A percentile compares a stretch with the other conserved stretches of the same genome.
Evolutionary conservation across 805 yeast species (phyloP).

Genomic region (Schizosaccharomyces pombe): DNA sequence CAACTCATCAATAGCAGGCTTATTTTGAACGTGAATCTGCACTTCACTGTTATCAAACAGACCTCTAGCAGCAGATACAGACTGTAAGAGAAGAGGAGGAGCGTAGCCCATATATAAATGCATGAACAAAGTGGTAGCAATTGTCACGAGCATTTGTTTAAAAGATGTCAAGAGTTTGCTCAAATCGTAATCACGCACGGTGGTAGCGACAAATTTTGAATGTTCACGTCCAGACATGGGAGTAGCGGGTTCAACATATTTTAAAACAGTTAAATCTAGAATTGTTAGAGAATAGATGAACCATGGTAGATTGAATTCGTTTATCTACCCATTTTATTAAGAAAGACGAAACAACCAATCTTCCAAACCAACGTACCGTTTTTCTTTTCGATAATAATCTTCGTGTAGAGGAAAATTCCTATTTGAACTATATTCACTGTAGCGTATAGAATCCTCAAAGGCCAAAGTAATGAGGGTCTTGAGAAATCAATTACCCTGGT

Average conservation of each 20-base stretch:
- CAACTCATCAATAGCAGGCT: constrained; percentile 52
- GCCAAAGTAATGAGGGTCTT: neutral
- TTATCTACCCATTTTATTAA: too few relatives aligned
- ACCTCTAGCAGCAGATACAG: constrained; percentile 68
- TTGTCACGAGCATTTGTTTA: constrained; percentile 61
- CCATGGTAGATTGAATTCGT: neutral
- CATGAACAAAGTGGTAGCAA: constrained; percentile 97
- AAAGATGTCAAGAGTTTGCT: neutral
- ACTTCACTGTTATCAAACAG: constrained; percentile 79
- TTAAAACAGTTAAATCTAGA: neutral
- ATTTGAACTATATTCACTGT: neutral
- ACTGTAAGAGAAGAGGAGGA: constrained; percentile 88
- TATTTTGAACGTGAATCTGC: constrained; percentile 67
- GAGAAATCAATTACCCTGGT: neutral
- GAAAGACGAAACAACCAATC: too few relatives aligned
- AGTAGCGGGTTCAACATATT: constrained; percentile 60
- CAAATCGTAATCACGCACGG: constrained; percentile 79
- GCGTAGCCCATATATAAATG: constrained; percentile 93
- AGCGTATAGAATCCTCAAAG: neutral
- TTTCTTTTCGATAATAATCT: neutral
- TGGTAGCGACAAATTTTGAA: constrained; percentile 57
- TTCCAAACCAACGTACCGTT: neutral
- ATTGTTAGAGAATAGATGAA: neutral
- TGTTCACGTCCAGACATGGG: constrained; percentile 56
- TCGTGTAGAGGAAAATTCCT: neutral